Conservation (phyloP, 257 asterid species). For the Penstemon barbatus region DNA sequence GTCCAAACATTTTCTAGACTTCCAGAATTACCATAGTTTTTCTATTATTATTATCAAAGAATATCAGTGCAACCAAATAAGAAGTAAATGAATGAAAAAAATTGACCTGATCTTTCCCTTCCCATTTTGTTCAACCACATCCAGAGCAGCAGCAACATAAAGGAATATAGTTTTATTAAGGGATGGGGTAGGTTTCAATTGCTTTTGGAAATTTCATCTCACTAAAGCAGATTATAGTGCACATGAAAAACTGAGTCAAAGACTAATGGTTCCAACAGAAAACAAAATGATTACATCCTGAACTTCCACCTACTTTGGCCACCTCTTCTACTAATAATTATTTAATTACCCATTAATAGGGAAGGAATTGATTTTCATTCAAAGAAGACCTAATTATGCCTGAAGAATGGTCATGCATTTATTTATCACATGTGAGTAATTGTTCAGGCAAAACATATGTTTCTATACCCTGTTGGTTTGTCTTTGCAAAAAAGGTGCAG, state of each 20-base stretch:
- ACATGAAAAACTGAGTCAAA: neutral
- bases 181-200: neutral
- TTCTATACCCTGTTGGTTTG: neutral
- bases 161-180: neutral
- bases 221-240: neutral
- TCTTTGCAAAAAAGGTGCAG: neutral
- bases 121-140: neutral
- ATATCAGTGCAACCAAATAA: neutral
- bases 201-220: neutral
- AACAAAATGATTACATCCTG: neutral
- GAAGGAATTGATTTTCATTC: neutral
- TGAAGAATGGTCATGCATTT: neutral
- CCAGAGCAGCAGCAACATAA: neutral
- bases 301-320: conserved; percentile 8
- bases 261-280: neutral
- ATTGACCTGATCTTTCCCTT: conserved; percentile 4
- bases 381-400: conserved; percentile 1
- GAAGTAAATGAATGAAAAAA: neutral
- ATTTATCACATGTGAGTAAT: neutral
- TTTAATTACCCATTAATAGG: neutral
- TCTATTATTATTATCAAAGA: neutral
- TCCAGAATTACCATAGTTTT: neutral
- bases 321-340: neutral
- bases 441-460: neutral
- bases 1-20: too few species aligned